Conservation (phyloP, 75 land plant genomes). For the Picea glauca region DNA sequence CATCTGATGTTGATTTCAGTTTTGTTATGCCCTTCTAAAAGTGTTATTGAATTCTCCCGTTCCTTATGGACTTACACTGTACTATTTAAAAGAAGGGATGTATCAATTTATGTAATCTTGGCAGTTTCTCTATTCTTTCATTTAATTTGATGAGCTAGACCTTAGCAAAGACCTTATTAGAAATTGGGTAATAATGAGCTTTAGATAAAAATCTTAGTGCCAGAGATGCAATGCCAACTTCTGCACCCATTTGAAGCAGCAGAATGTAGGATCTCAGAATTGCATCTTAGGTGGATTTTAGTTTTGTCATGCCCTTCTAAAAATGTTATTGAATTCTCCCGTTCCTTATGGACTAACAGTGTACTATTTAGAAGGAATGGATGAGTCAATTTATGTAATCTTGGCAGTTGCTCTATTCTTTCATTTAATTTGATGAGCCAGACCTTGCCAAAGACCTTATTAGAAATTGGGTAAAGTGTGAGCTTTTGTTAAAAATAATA, state of each 20-base stretch:
- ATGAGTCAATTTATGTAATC: not conserved
- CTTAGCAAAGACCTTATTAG: too few species aligned
- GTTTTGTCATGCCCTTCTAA: too few species aligned
- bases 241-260: slow-evolving; percentile 16
- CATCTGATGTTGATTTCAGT: not conserved
- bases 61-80: not conserved
- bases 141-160: too few species aligned
- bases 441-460: too few species aligned
- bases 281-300: not conserved
- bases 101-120: not conserved
- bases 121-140: too few species aligned
- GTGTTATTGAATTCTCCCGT: not conserved
- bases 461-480: too few species aligned
- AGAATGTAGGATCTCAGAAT: not conserved
- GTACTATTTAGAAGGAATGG: not conserved
- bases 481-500: too few species aligned
- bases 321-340: not conserved
- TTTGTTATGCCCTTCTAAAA: too few species aligned
- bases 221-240: slow-evolving; percentile 9
- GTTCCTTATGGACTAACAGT: not conserved
- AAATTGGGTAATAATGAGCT: too few species aligned
- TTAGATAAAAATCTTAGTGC: not conserved
- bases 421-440: too few species aligned
- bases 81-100: not conserved
- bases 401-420: too few species aligned